Conservation (phyloP, 2,329 filamentous ascomycete species). For the Davidsoniella australis region DNA sequence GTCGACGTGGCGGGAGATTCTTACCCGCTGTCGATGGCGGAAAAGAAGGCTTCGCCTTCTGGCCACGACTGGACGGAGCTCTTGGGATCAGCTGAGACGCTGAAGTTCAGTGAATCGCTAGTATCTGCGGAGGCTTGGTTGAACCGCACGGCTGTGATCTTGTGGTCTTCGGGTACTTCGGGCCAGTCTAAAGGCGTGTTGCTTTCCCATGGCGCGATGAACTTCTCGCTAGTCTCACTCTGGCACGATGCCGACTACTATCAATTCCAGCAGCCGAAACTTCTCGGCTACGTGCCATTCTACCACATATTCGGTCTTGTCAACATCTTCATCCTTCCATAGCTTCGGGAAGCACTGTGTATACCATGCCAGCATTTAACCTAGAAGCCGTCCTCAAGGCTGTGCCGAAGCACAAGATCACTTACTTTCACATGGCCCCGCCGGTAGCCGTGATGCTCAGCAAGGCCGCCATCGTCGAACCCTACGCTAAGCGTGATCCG, state of each 20-base stretch:
- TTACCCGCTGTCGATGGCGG: slow-evolving; percentile 18
- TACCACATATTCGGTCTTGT: slow-evolving; percentile 45
- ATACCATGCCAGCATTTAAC: slow-evolving; percentile 55
- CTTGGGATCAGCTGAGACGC: slow-evolving; percentile 19
- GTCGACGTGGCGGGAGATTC: slow-evolving; percentile 22
- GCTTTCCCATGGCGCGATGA: slow-evolving; percentile 49
- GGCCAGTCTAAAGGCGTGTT: slow-evolving; percentile 61
- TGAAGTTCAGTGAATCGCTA: neutral
- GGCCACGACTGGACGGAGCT: slow-evolving; percentile 43
- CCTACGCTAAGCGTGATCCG: slow-evolving; percentile 30
- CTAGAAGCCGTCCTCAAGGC: slow-evolving; percentile 46
- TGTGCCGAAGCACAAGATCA: slow-evolving; percentile 45
- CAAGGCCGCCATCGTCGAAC: slow-evolving; percentile 51
- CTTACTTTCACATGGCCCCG: slow-evolving; percentile 47
- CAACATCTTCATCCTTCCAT: slow-evolving; percentile 42
- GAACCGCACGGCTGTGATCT: slow-evolving; percentile 40
- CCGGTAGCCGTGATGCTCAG: slow-evolving; percentile 53
- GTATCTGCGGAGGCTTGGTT: slow-evolving; percentile 6
- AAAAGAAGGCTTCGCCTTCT: neutral
- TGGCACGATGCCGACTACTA: slow-evolving; percentile 32
- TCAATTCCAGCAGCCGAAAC: slow-evolving; percentile 20
- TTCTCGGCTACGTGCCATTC: slow-evolving; percentile 52
- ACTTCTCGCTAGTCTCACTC: slow-evolving; percentile 37
- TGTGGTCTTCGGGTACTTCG: slow-evolving; percentile 45
- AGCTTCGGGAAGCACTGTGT: slow-evolving; percentile 37